Base-by-base conservation (phyloP, 164 flowering plant genomes). In the Umbilicus rupestris region DNA sequence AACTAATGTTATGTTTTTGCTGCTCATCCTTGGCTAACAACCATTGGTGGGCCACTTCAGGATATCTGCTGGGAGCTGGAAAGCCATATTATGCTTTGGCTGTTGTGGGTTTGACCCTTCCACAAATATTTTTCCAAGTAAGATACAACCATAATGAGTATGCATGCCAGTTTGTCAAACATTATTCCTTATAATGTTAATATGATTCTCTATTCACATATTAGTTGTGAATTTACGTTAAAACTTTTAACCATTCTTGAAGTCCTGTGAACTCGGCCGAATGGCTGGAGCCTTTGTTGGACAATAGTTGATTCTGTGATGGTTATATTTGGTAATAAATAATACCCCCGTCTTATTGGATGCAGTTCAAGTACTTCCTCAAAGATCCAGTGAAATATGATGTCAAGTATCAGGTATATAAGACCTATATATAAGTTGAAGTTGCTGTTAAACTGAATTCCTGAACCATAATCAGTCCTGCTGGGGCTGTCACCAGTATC, bases 101-200 rank as follows among this genome's bases (percentile, higher is more conserved):
- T 30, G 77, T 93, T 6, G 77, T 88, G 44, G 89, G 86, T 47
- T 75, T 89, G 74, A 82, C 83, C 59, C 58, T 77, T 60, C 98
- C 98, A 31, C 98, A 94, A 83, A 78, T 87, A 24, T 33, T 86
- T 73, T 94, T 90, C 66, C 97, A 94, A 92, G 98, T 90, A 82
- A 70, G 16, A 14, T 45, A 63, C 35, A 20, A n/a, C 1, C n/a
- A n/a, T n/a, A n/a, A n/a, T n/a, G n/a, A n/a, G n/a, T n/a, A n/a
- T n/a, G n/a, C 19, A 1, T 35, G 28, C 41, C 5, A 1, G 5
- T 47, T 11, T 63, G 6, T 39, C 29, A 59, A 29, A 15, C 19
- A 4, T 1, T 30, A 9, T 17, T 26, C 3, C n/a, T n/a, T n/a
- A n/a, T n/a, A n/a, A n/a, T 59, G 7, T 39, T 17, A 10, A n/a